A percentile compares a stretch with the other conserved stretches of the same genome.
phyloP scores from a whole-genome alignment of 371 early-diverging fungal species.

The Scutellospora calospora region DNA sequence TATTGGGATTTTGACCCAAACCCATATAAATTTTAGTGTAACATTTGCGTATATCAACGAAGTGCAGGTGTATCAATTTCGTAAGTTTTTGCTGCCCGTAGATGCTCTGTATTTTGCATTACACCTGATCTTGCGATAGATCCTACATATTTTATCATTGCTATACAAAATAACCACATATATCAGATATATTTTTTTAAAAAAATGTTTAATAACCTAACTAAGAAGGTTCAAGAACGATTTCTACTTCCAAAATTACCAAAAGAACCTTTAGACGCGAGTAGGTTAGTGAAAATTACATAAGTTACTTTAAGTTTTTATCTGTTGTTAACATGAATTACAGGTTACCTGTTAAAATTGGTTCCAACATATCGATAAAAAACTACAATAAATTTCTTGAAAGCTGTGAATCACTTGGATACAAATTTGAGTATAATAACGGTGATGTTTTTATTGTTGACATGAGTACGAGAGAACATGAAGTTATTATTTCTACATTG shows the following conservation, averaged over 20 bases:
- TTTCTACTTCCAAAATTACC: slow-evolving; percentile 36
- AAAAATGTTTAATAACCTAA: slow-evolving; percentile 23
- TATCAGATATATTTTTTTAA: not conserved
- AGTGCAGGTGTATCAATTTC: too few species aligned
- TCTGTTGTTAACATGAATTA: slow-evolving; percentile 35
- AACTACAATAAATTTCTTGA: slow-evolving; percentile 41
- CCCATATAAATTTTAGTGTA: too few species aligned
- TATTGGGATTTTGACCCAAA: too few species aligned
- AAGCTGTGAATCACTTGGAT: slow-evolving; percentile 25
- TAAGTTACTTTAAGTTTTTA: slow-evolving; percentile 37
- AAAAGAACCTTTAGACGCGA: slow-evolving; percentile 35
- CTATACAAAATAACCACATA: slow-evolving; percentile 4
- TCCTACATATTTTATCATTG: too few species aligned
- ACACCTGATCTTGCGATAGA: too few species aligned
- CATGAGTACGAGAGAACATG: slow-evolving; percentile 13
- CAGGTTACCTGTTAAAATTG: slow-evolving; percentile 40
- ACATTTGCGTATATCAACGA: too few species aligned
- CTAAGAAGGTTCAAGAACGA: slow-evolving; percentile 37
- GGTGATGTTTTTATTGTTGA: slow-evolving; percentile 35
- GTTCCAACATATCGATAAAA: slow-evolving; percentile 43
- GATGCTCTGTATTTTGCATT: too few species aligned
- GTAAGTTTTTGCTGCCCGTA: too few species aligned
- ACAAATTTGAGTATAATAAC: slow-evolving; percentile 40
- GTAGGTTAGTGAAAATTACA: slow-evolving; percentile 31
- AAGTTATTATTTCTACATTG: slow-evolving; percentile 14